A percentile compares a stretch with the other conserved stretches of the same genome.
Evolutionary conservation across 2,329 filamentous ascomycete genomes (phyloP).

Genomic region (Exophiala dermatitidis): DNA sequence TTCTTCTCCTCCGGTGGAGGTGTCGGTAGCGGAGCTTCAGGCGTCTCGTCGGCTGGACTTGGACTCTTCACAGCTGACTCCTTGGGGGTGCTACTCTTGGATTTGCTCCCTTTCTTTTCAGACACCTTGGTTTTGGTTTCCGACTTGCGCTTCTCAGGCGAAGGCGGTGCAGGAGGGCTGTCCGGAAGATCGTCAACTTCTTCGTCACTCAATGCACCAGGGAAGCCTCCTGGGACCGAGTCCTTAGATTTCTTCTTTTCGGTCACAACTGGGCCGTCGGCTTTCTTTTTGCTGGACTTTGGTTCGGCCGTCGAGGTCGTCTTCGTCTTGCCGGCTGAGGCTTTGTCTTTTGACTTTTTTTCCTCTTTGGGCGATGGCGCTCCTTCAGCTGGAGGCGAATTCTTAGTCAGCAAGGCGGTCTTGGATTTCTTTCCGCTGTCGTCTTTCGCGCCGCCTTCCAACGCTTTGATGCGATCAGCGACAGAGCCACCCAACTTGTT

Average conservation of each 20-base stretch:
- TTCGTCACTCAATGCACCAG: constrained; percentile 44
- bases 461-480: constrained; percentile 47
- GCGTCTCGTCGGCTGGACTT: constrained; percentile 27
- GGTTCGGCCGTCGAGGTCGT: constrained; percentile 21
- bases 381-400: constrained; percentile 35
- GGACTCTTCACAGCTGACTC: constrained; percentile 28
- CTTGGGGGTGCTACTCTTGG: constrained; percentile 28
- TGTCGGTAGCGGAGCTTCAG: constrained; percentile 38
- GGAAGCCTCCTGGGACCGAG: constrained; percentile 53
- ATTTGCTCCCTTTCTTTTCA: constrained; percentile 25
- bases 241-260: constrained; percentile 36
- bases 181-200: constrained; percentile 35
- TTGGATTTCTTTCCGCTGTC: constrained; percentile 35
- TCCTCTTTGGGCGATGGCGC: constrained; percentile 34
- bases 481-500: constrained; percentile 42
- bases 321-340: constrained; percentile 35
- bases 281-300: constrained; percentile 24
- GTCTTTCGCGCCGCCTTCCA: constrained; percentile 38
- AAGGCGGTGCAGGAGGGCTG: constrained; percentile 11
- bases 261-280: constrained; percentile 25
- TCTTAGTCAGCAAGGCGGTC: constrained; percentile 35
- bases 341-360: constrained; percentile 34
- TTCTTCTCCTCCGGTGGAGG: constrained; percentile 52
- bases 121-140: constrained; percentile 17
- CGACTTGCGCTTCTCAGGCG: constrained; percentile 19